These are phyloP conservation scores for Fragilaria radians DNA, from an alignment of 108 stramenopile genomes.

Conservation along the genomic window DNA sequence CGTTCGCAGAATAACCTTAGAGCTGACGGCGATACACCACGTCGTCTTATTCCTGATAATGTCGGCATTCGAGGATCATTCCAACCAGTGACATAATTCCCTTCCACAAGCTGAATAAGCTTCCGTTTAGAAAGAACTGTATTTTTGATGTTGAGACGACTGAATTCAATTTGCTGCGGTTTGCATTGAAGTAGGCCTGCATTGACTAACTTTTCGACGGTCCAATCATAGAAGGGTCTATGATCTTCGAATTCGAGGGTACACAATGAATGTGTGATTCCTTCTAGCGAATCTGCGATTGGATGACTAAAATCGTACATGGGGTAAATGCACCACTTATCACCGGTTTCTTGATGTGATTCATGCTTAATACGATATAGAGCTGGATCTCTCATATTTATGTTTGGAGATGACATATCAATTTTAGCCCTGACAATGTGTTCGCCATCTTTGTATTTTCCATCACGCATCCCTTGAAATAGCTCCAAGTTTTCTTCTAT, in stretches of 20 bases:
- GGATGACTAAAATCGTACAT: constrained; percentile 95
- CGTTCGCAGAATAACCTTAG: constrained; percentile 84
- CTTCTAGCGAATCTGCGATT: constrained; percentile 86
- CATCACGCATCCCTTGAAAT: constrained; percentile 69
- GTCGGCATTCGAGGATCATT: constrained; percentile 99
- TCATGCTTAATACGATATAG: constrained; percentile 89
- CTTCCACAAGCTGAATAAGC: constrained; percentile 89
- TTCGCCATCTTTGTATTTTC: constrained; percentile 61
- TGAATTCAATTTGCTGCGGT: constrained; percentile 91
- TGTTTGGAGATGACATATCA: constrained; percentile 86
- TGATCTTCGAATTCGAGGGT: constrained; percentile 93
- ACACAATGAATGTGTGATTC: constrained; percentile 87
- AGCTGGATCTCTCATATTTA: constrained; percentile 90
- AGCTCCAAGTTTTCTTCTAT: constrained; percentile 71
- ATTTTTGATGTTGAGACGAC: constrained; percentile 84
- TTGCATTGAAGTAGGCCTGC: constrained; percentile 45
- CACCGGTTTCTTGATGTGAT: constrained; percentile 83
- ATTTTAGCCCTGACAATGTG: constrained; percentile 87
- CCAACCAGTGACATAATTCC: constrained; percentile 84
- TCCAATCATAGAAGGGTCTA: constrained; percentile 91
- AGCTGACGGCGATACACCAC: constrained; percentile 82
- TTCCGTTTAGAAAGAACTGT: constrained; percentile 91
- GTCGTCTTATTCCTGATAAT: constrained; percentile 77
- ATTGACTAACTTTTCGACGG: constrained; percentile 64
- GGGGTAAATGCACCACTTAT: constrained; percentile 89